A percentile compares a stretch with the other conserved stretches of the same genome.
Evolutionary conservation across 2,329 filamentous ascomycete species (phyloP).

Genomic region (Penicillium glabrum): DNA sequence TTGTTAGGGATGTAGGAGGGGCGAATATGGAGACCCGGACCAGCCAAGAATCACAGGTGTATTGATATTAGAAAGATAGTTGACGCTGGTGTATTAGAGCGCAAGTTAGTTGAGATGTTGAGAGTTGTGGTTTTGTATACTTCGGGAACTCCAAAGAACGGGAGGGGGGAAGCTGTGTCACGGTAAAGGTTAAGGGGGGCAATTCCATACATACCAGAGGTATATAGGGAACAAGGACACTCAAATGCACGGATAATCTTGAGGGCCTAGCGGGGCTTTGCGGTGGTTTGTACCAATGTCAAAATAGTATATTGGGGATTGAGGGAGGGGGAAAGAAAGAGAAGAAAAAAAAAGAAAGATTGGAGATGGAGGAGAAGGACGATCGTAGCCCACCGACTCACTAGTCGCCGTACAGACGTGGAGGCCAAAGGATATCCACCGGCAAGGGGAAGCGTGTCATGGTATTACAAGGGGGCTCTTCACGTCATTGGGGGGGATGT

Average conservation of each 20-base stretch:
- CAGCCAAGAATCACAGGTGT: constrained; percentile 20
- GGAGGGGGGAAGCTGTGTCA: constrained; percentile 2
- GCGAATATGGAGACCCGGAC: constrained; percentile 24
- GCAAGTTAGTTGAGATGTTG: neutral
- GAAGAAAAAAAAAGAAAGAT: constrained; percentile 6
- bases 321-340: constrained; percentile 3
- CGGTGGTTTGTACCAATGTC: neutral
- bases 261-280: neutral
- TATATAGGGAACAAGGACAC: neutral
- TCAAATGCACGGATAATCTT: neutral
- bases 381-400: constrained; percentile 7
- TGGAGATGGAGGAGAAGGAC: constrained; percentile 3
- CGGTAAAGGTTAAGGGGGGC: neutral
- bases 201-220: neutral
- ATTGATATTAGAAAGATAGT: neutral
- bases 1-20: neutral
- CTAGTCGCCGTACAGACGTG: constrained; percentile 5
- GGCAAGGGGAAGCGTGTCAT: constrained; percentile 4
- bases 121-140: neutral
- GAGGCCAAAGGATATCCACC: neutral
- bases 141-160: constrained; percentile 6
- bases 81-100: neutral
- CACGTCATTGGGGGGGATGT: constrained; percentile 1
- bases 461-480: constrained; percentile 15
- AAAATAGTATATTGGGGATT: neutral